Base-by-base conservation (phyloP, 2,329 filamentous ascomycete genomes). In the Fusarium transvaalense region DNA sequence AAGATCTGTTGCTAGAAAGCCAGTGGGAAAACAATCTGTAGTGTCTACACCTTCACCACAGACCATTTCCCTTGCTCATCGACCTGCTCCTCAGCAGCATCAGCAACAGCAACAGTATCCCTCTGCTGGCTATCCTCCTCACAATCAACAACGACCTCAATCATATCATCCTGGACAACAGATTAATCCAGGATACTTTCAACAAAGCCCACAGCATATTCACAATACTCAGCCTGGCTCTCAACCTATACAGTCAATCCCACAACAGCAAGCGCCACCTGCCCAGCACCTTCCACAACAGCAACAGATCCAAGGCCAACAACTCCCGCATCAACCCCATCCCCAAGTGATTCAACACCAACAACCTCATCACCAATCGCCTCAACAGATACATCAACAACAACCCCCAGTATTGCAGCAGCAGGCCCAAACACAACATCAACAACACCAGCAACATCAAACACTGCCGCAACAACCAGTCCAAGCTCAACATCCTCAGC, bases 1-100 rank as follows among this genome's bases (percentile, higher is more conserved):
- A 29, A 68, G 58, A 15, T 60, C 67, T 15, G 59, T 70, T 6
- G 48, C 56, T 23, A 65, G 67, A 10, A 70, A 61, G 8, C 64
- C 67, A 14, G 50, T 64, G 15, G 60, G 42, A 2, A 62, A 58
- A 19, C 56, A 19, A 1, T 35, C 41, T 25, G 17, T 19, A 48
- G 17, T 6, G 2, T 39, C 42, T 17, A 34, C 23, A 8, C 25
- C 55, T 37, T n/a, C 48, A 3, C 15, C 55, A 2, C 67, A 63
- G 9, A 31, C 29, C 25, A 32, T 52, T n/a, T 64, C 67, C 2
- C 55, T 69, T 9, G 47, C 59, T 1, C 23, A 69, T 34, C 23
- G 63, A 9, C 63, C 67, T 12, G 54, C 67, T 41, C 48, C 63
- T 17, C 34, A 43, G 2, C 42, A 46, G 23, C 48, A 56, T 19